Percentiles rank a stretch among this genome's conserved stretches.
Evolutionary conservation across 148 eudicot species (phyloP).

Genomic region (Rhododendron vialii): DNA sequence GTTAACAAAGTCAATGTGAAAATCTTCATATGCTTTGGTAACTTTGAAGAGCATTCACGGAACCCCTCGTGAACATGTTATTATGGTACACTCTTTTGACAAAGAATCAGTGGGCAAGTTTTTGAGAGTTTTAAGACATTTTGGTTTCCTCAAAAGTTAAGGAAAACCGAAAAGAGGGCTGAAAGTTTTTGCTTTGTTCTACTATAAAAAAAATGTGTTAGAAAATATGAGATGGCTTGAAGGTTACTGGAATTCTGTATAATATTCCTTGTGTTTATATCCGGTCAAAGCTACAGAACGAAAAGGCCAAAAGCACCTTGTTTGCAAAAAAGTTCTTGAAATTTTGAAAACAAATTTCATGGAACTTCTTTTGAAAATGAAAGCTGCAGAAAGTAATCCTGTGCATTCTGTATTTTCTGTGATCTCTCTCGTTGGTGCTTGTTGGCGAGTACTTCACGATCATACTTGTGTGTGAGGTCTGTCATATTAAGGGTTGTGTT

Average conservation of each 20-base stretch:
- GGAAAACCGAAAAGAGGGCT: neutral
- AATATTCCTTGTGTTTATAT: neutral
- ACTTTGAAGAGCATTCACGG: neutral
- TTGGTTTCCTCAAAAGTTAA: neutral
- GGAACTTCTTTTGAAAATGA: neutral
- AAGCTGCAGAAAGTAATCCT: neutral
- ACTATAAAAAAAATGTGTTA: neutral
- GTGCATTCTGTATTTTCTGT: neutral
- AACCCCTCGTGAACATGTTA: neutral
- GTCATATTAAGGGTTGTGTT: neutral
- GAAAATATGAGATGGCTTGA: neutral
- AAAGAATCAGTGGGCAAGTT: neutral
- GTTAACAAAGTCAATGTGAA: neutral
- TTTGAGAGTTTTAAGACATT: neutral
- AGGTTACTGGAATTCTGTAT: neutral
- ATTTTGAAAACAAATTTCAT: neutral
- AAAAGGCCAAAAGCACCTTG: neutral
- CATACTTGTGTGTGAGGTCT: neutral
- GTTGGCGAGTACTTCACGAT: neutral
- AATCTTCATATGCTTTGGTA: neutral
- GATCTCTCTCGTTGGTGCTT: neutral
- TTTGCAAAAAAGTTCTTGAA: neutral
- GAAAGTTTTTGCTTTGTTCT: neutral
- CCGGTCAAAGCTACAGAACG: neutral
- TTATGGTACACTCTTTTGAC: neutral